Evolutionary conservation across 1,139 yeast genomes (phyloP).

Genomic region (Suhomyces yuchorum): DNA sequence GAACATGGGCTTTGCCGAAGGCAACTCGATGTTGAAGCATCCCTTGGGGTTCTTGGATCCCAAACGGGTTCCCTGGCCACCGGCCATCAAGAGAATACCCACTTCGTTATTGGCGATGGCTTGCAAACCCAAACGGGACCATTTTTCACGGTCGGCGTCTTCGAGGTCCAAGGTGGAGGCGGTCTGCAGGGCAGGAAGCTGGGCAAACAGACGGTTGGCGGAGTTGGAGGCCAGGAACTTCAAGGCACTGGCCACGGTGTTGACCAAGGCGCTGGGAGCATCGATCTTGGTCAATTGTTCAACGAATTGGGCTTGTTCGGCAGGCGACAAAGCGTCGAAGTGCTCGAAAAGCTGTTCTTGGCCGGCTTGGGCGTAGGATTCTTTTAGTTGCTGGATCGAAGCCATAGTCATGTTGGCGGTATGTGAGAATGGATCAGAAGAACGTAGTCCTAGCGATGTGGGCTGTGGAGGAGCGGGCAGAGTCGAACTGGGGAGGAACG

Average conservation of each 20-base stretch:
- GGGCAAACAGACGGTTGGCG: conserved; percentile 43
- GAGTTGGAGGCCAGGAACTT: conserved; percentile 40
- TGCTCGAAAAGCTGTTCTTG: conserved; percentile 47
- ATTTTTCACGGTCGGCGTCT: conserved; percentile 33
- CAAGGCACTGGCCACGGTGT: conserved; percentile 42
- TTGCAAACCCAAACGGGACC: conserved; percentile 64
- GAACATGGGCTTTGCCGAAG: conserved; percentile 80
- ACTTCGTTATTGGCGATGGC: conserved; percentile 75
- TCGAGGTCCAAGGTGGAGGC: conserved; percentile 51
- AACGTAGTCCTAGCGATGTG: background rate
- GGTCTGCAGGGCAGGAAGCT: conserved; percentile 51
- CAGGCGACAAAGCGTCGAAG: conserved; percentile 36
- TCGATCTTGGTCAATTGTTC: conserved; percentile 43
- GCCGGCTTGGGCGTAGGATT: conserved; percentile 54
- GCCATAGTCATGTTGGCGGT: conserved; percentile 13
- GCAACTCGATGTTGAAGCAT: conserved; percentile 83
- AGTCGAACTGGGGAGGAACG: too few relatives aligned
- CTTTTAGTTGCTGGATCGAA: conserved; percentile 21
- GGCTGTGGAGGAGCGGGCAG: too few relatives aligned
- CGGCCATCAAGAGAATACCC: conserved; percentile 91
- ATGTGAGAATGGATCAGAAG: background rate
- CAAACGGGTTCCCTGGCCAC: conserved; percentile 96
- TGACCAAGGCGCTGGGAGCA: conserved; percentile 43
- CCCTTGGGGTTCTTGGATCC: conserved; percentile 94
- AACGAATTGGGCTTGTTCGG: conserved; percentile 34